These are phyloP conservation scores for Mycena crocata DNA, from an alignment of 768 basidiomycete species.

Conservation along the genomic window DNA sequence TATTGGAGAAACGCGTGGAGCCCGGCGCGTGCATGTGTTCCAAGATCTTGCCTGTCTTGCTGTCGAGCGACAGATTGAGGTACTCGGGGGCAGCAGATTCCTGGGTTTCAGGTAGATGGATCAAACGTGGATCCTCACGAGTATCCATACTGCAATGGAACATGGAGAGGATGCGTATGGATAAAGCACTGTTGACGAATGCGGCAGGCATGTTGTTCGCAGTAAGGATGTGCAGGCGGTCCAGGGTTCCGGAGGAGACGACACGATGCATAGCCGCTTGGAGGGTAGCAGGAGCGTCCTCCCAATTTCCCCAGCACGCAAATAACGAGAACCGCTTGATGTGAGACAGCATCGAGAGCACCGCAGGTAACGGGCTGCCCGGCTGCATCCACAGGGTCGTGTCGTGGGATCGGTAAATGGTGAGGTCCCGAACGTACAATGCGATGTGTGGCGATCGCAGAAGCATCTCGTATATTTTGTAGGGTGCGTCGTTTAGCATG, in stretches of 20 bases:
- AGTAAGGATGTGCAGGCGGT: constrained; percentile 28
- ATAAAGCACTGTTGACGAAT: constrained; percentile 6
- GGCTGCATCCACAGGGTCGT: constrained; percentile 17
- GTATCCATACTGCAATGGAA: constrained; percentile 20
- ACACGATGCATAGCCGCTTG: background rate
- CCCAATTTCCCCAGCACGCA: constrained; percentile 30
- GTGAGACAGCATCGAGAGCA: constrained; percentile 14
- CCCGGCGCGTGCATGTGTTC: background rate
- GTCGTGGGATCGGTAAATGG: constrained; percentile 21
- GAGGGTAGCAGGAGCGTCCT: background rate
- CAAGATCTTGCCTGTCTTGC: constrained; percentile 17
- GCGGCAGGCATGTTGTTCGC: constrained; percentile 13
- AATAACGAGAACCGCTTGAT: constrained; percentile 17
- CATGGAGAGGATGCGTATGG: constrained; percentile 11
- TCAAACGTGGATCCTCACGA: background rate
- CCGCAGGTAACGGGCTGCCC: constrained; percentile 18
- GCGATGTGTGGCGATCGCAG: constrained; percentile 12
- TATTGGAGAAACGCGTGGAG: constrained; percentile 3
- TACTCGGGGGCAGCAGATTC: background rate
- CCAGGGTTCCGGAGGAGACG: background rate
- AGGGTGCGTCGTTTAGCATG: constrained; percentile 18
- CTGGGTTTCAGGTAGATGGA: background rate
- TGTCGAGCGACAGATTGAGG: constrained; percentile 26
- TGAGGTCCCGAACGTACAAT: constrained; percentile 10
- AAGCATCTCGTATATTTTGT: background rate